Evolutionary conservation across 495 filamentous ascomycete species (phyloP).

Genomic region (Lasiosphaeria miniovina): DNA sequence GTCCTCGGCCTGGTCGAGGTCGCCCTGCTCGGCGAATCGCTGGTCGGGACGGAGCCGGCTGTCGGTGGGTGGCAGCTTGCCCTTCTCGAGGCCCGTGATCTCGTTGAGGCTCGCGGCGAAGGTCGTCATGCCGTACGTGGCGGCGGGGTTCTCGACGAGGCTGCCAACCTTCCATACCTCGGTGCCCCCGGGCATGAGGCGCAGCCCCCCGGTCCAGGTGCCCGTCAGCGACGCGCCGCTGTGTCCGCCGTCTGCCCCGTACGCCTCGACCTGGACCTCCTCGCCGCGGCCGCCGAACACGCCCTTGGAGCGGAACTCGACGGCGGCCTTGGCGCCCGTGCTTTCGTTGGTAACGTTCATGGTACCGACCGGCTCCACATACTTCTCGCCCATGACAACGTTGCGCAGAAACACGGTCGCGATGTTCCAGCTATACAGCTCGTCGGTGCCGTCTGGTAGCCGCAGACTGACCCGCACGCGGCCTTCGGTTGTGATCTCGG

Average conservation of each 20-base stretch:
- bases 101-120: constrained; percentile 90
- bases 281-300: constrained; percentile 96
- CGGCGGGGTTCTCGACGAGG: constrained; percentile 69
- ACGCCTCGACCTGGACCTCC: constrained; percentile 74
- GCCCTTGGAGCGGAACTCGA: constrained; percentile 86
- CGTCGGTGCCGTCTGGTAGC: constrained; percentile 53
- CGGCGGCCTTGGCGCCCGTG: constrained; percentile 71
- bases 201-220: constrained; percentile 77
- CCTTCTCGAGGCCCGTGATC: constrained; percentile 73
- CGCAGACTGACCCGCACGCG: constrained; percentile 68
- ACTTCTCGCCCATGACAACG: constrained; percentile 96
- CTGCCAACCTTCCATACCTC: constrained; percentile 76
- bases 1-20: constrained; percentile 78
- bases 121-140: constrained; percentile 79
- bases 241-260: constrained; percentile 59
- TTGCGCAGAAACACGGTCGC: constrained; percentile 91
- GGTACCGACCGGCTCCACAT: constrained; percentile 88
- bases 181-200: constrained; percentile 56
- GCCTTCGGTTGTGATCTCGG: constrained; percentile 88
- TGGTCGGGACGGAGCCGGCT: constrained; percentile 86
- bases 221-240: constrained; percentile 64
- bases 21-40: constrained; percentile 76
- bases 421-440: constrained; percentile 78
- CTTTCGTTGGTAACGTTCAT: constrained; percentile 80
- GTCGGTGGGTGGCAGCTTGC: constrained; percentile 73